Evolutionary conservation across 805 yeast species (phyloP).

Genomic region (Cyberlindnera petersonii): DNA sequence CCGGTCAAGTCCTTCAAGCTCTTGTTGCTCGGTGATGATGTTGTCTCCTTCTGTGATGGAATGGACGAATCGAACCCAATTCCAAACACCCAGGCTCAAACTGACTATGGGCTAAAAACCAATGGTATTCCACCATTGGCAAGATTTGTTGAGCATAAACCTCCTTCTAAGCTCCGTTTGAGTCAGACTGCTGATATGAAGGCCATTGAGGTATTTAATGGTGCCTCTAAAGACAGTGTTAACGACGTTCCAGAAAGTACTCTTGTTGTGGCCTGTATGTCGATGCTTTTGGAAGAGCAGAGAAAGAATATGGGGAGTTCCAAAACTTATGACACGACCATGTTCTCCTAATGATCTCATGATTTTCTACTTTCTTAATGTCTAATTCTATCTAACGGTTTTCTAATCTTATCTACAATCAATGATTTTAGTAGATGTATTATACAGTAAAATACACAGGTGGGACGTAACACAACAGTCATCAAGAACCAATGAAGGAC

Average conservation of each 20-base stretch:
- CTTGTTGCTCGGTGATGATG: constrained; percentile 31
- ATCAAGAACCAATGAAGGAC: constrained; percentile 13
- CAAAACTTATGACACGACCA: constrained; percentile 21
- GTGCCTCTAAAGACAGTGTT: constrained; percentile 11
- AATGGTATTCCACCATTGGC: constrained; percentile 24
- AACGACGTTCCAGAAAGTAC: constrained; percentile 19
- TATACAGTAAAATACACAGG: too few species aligned
- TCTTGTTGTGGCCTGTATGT: constrained; percentile 23
- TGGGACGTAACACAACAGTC: background rate
- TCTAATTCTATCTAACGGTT: too few species aligned
- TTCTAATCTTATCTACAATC: too few species aligned
- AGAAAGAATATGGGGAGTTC: constrained; percentile 22
- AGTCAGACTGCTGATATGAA: constrained; percentile 24
- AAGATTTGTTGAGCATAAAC: constrained; percentile 21
- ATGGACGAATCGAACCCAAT: constrained; percentile 4
- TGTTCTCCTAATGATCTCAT: constrained; percentile 4
- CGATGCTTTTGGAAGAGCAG: constrained; percentile 26
- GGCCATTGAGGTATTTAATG: constrained; percentile 19
- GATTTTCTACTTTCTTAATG: background rate
- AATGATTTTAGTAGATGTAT: too few species aligned
- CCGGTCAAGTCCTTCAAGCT: constrained; percentile 34
- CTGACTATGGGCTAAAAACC: constrained; percentile 2
- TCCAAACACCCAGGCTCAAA: constrained; percentile 7
- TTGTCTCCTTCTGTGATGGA: constrained; percentile 30
- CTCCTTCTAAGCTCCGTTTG: constrained; percentile 10